phyloP scores from a whole-genome alignment of 2,329 filamentous ascomycete species.

The Thelonectria olida region DNA sequence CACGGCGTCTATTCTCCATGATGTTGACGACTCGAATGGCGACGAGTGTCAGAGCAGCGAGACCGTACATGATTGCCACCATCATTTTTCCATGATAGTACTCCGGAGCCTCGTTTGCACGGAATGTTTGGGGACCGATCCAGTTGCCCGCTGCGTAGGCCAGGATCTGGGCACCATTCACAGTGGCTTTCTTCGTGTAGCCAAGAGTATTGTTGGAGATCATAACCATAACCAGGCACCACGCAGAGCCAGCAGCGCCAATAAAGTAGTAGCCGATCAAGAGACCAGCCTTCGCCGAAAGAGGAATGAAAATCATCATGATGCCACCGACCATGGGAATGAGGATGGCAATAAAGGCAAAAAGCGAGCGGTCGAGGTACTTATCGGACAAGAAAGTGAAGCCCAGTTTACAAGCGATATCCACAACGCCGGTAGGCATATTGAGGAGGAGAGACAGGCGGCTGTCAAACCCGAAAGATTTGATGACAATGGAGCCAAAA shows the following conservation, averaged over 20 bases:
- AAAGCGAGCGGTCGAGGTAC: slow-evolving; percentile 35
- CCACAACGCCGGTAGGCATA: slow-evolving; percentile 66
- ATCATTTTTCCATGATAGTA: slow-evolving; percentile 39
- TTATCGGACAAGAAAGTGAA: slow-evolving; percentile 41
- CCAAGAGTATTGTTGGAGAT: slow-evolving; percentile 42
- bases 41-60: slow-evolving; percentile 23
- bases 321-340: slow-evolving; percentile 40
- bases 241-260: slow-evolving; percentile 35
- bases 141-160: slow-evolving; percentile 33
- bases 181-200: slow-evolving; percentile 42
- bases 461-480: slow-evolving; percentile 63
- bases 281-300: slow-evolving; percentile 31
- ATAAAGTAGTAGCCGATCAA: slow-evolving; percentile 38
- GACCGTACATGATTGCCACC: slow-evolving; percentile 36
- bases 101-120: slow-evolving; percentile 30
- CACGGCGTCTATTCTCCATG: slow-evolving; percentile 35
- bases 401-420: slow-evolving; percentile 59
- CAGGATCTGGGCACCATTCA: slow-evolving; percentile 35
- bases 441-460: slow-evolving; percentile 66
- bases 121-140: slow-evolving; percentile 40
- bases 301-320: slow-evolving; percentile 39
- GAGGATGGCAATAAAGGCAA: slow-evolving; percentile 39
- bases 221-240: slow-evolving; percentile 40
- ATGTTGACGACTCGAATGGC: slow-evolving; percentile 34
- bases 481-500: slow-evolving; percentile 65